Conservation (phyloP, 139 green algal species). For the Pseudopediastrum boryanum region DNA sequence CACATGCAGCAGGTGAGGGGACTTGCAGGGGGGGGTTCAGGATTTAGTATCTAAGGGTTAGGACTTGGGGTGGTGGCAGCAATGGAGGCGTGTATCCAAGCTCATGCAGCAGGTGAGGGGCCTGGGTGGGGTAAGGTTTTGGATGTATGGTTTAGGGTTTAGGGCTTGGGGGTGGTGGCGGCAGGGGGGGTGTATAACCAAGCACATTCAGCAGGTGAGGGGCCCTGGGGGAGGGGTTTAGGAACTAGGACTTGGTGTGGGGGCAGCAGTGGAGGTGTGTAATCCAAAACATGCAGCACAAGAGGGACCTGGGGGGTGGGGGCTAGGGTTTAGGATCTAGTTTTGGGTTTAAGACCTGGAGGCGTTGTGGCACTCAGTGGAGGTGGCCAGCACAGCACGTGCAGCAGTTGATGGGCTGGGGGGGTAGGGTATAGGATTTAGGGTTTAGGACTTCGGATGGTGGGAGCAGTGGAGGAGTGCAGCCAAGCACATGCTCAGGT, state of each 20-base stretch:
- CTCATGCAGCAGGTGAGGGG: slow-evolving; percentile 1
- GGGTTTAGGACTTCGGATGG: neutral
- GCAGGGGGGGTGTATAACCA: slow-evolving; percentile 9
- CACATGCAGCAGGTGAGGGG: slow-evolving; percentile 1
- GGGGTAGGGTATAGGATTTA: neutral
- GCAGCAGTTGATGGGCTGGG: neutral
- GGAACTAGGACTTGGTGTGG: neutral
- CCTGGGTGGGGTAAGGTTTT: neutral
- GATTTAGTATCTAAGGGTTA: slow-evolving; percentile 6
- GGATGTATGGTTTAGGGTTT: neutral
- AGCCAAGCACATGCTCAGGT: slow-evolving; percentile 1
- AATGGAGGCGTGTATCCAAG: neutral
- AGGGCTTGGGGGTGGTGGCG: neutral
- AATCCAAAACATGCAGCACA: neutral
- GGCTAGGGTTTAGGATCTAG: neutral
- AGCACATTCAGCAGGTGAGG: neutral
- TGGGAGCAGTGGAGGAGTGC: slow-evolving; percentile 7
- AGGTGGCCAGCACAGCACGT: slow-evolving; percentile 3
- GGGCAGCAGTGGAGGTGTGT: slow-evolving; percentile 7
- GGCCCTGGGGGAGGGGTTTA: neutral
- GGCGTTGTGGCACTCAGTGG: neutral
- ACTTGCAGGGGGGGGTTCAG: neutral
- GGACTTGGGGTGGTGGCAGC: slow-evolving; percentile 4
- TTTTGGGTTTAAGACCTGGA: neutral
- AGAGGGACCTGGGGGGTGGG: neutral